Evolutionary conservation across 2,329 filamentous ascomycete genomes (phyloP), one percentile per base, ranked within the genome.

Genomic region (Xenoacremonium recifei): DNA sequence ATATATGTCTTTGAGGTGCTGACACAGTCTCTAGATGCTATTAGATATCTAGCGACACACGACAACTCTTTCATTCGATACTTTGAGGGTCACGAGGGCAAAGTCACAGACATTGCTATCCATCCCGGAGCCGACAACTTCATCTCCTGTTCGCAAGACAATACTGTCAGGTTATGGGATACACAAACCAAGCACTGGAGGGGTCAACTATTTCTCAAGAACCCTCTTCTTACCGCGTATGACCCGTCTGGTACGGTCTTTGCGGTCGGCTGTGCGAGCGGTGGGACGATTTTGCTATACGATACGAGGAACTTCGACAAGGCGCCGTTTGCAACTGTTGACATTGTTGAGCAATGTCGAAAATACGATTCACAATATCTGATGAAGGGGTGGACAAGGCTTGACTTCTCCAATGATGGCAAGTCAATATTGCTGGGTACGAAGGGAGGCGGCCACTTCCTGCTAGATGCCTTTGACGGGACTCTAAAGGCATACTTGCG

Each of bases 41-140:
- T 87, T 53, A 85, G 83, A 62, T 96, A 87, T 69, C 85, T 90
- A 48, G 95, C 81, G 42, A 96, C 85, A 11, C 93, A 99, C 67
- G 93, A 97, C 66, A 96, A 97, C 69, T 87, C 85, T 45, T 99
- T 95, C 65, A 87, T 97, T 48, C 87, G 93, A 49, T 99, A 99
- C 68, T 99, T 97, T 63, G 85, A 88, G 47, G 93, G 92, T 37
- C 93, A 99, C 65, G 86, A 87, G 31, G 85, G 80, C 45, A 76
- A 84, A 41, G 93, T 99, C 25, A 97, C 92, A 15, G 86, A 79
- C 47, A 77, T 99, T 20, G 75, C 86, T 2, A 78, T 97, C 49
- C 92, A 91, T 51, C 93, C 93, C 0, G 87, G 89, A 35, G 82
- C 79, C 56, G 93, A 99, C 65, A 85, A 86, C 53, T 97, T 99